These are phyloP conservation scores for Ascochyta clinopodiicola DNA, from an alignment of 2,329 filamentous ascomycete genomes.

Conservation along the genomic window DNA sequence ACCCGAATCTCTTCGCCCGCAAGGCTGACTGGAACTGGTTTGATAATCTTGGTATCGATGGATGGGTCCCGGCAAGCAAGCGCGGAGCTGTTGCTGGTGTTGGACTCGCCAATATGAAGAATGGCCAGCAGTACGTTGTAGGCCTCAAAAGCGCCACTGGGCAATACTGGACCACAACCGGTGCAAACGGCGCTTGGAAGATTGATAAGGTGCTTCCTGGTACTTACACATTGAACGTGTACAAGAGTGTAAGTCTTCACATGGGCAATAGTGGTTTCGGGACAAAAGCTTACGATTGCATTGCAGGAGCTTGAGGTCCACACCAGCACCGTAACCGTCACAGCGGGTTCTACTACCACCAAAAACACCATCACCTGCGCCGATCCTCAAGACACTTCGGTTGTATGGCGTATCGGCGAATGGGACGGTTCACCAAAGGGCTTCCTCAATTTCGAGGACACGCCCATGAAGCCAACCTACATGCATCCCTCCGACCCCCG, in stretches of 20 bases:
- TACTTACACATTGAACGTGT: conserved; percentile 68
- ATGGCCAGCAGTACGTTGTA: conserved; percentile 49
- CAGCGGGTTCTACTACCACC: conserved; percentile 55
- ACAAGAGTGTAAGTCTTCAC: conserved; percentile 51
- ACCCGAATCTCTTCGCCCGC: conserved; percentile 35
- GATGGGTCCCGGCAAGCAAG: conserved; percentile 27
- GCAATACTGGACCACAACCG: conserved; percentile 49
- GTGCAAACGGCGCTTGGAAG: conserved; percentile 54
- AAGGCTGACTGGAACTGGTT: conserved; percentile 33
- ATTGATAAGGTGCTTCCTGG: conserved; percentile 69
- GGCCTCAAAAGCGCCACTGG: conserved; percentile 45
- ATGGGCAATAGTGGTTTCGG: too few species aligned
- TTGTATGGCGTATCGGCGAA: conserved; percentile 67
- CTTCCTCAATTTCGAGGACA: conserved; percentile 62
- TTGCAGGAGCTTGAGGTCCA: conserved; percentile 34
- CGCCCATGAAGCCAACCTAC: conserved; percentile 52
- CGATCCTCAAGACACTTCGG: conserved; percentile 54
- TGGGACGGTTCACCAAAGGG: conserved; percentile 65
- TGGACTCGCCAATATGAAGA: conserved; percentile 49
- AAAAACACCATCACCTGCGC: conserved; percentile 59
- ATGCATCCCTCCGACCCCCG: conserved; percentile 51
- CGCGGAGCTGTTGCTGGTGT: conserved; percentile 30
- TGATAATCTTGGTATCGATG: conserved; percentile 30
- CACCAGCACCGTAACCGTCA: conserved; percentile 50
- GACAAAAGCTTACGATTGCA: background rate